These are phyloP conservation scores for Ceratocystis smalleyi DNA, from an alignment of 2,329 filamentous ascomycete species.

Conservation along the genomic window DNA sequence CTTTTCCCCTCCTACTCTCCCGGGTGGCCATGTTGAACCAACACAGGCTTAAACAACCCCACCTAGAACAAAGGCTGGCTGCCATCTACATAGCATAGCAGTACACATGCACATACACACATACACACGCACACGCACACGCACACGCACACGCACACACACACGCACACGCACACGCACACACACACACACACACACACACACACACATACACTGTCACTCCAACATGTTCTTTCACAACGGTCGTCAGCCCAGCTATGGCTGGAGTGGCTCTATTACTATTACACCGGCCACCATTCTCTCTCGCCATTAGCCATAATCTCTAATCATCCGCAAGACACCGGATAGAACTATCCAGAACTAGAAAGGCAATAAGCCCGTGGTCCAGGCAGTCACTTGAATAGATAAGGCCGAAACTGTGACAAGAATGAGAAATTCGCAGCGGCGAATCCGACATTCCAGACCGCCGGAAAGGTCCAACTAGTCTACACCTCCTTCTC, in stretches of 20 bases:
- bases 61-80: no score
- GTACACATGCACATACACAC: no score
- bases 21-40: not conserved
- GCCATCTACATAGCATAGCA: no score
- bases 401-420: not conserved
- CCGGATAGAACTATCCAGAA: not conserved
- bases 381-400: not conserved
- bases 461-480: not conserved
- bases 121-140: no score
- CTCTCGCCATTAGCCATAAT: not conserved
- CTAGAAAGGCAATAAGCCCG: not conserved
- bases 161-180: not conserved
- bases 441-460: constrained; percentile 6
- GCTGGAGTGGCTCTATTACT: not conserved
- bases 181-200: not conserved
- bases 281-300: not conserved
- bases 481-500: not conserved
- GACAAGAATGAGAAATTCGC: not conserved
- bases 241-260: not conserved
- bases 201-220: not conserved
- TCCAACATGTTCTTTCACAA: not conserved
- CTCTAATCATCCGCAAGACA: no score
- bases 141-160: not conserved
- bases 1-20: not conserved
- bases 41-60: no score